Conservation (phyloP, 1,284 basidiomycete species). For the Testicularia cyperi region DNA sequence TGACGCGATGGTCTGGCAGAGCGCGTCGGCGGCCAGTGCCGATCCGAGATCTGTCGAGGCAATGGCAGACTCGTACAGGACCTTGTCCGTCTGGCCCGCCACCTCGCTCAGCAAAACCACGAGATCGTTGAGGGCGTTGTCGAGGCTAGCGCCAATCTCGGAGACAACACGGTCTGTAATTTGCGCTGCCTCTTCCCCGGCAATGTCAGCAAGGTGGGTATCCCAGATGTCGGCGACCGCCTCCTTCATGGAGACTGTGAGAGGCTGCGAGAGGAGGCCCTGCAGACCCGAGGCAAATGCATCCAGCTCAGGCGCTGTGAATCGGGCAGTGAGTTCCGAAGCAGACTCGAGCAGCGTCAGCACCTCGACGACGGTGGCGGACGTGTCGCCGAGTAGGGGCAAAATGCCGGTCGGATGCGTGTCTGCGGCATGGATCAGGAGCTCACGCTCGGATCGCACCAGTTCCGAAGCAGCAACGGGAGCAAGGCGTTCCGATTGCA, state of each 20-base stretch:
- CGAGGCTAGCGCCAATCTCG: conserved; percentile 33
- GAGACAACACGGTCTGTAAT: conserved; percentile 10
- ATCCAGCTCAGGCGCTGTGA: conserved; percentile 27
- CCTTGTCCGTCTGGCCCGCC: conserved; percentile 3
- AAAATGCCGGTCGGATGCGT: conserved; percentile 29
- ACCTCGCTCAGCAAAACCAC: conserved; percentile 25
- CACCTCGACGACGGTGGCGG: conserved; percentile 33
- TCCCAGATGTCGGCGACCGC: conserved; percentile 26
- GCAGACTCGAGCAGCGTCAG: conserved; percentile 26
- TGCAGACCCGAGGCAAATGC: conserved; percentile 25
- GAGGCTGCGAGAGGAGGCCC: conserved; percentile 17
- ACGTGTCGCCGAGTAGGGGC: conserved; percentile 23
- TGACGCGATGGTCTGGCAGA: conserved; percentile 24
- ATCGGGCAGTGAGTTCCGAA: conserved; percentile 18
- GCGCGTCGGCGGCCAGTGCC: conserved; percentile 21
- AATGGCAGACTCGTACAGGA: conserved; percentile 1
- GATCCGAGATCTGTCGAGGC: conserved; percentile 31
- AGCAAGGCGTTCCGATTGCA: conserved; percentile 1
- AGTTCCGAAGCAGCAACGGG: not conserved
- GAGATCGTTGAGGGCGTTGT: conserved; percentile 26
- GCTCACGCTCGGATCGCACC: conserved; percentile 13
- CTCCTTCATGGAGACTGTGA: conserved; percentile 33
- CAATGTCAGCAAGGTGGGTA: conserved; percentile 19
- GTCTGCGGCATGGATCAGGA: conserved; percentile 25
- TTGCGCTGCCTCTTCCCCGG: conserved; percentile 14